Conservation (phyloP, 805 yeast genomes). For the Starmerella bombicola region DNA sequence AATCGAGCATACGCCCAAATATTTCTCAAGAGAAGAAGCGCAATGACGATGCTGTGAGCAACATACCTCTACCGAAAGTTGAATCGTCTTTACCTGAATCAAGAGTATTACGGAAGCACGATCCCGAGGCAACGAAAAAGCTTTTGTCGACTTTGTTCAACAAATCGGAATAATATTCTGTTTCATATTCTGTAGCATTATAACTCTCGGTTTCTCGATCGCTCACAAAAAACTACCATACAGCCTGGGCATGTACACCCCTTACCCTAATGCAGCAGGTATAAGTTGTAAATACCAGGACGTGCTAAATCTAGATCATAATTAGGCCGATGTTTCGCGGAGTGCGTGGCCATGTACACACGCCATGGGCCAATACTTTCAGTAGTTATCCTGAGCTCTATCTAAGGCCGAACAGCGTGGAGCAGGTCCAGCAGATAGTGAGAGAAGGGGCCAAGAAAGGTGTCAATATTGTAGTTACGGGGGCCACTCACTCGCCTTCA, state of each 20-base stretch:
- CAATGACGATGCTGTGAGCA: neutral
- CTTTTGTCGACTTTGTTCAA: constrained; percentile 2
- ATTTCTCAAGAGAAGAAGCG: neutral
- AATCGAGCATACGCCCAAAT: neutral
- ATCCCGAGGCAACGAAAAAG: constrained; percentile 5
- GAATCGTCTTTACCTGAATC: neutral
- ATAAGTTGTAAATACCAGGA: too few species aligned
- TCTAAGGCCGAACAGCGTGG: constrained; percentile 62
- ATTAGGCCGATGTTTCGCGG: constrained; percentile 16
- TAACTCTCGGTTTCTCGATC: too few species aligned
- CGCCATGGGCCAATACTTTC: constrained; percentile 89
- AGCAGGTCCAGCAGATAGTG: constrained; percentile 58
- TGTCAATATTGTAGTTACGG: constrained; percentile 70
- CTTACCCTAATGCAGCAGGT: too few species aligned
- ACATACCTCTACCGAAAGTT: neutral
- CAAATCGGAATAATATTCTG: neutral
- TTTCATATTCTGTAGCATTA: too few species aligned
- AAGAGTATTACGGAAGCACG: neutral
- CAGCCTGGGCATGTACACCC: too few species aligned
- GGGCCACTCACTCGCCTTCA: constrained; percentile 93
- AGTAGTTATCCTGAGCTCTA: constrained; percentile 59
- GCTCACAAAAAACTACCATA: too few species aligned
- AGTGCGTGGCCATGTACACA: constrained; percentile 30
- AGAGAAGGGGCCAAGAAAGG: constrained; percentile 45
- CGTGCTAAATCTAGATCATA: too few species aligned